phyloP scores from a whole-genome alignment of 2,329 filamentous ascomycete genomes.

The Hirsutella rhossiliensis region DNA sequence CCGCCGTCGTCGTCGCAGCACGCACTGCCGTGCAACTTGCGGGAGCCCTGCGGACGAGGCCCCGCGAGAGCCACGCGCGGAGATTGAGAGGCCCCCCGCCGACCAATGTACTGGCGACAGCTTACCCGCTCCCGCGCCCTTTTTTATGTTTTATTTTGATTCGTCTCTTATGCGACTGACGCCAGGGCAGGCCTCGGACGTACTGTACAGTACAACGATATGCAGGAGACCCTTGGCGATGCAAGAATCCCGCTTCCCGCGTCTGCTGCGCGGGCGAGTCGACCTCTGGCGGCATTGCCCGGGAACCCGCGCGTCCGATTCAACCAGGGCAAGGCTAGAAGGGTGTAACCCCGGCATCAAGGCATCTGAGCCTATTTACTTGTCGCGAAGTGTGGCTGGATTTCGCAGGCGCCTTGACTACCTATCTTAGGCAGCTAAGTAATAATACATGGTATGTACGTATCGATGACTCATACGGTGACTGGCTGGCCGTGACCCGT shows the following conservation, averaged over 20 bases:
- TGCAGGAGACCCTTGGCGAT: neutral
- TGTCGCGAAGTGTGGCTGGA: too few relatives aligned
- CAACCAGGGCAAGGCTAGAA: too few relatives aligned
- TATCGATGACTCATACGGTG: too few relatives aligned
- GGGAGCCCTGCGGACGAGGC: neutral
- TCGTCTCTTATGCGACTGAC: neutral
- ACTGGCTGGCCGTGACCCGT: too few relatives aligned
- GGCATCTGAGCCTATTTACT: too few relatives aligned
- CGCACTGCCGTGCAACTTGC: neutral
- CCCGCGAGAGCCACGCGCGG: neutral
- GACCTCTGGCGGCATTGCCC: neutral
- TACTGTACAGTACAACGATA: too few relatives aligned
- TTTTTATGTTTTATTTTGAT: too few relatives aligned
- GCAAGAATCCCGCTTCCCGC: neutral
- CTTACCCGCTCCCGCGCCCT: neutral
- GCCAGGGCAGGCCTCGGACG: neutral
- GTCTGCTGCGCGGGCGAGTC: neutral
- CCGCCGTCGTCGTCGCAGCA: neutral
- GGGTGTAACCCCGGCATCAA: too few relatives aligned
- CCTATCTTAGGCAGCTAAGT: too few relatives aligned
- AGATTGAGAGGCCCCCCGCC: neutral
- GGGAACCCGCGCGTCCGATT: neutral
- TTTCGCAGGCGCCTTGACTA: too few relatives aligned
- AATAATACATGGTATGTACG: too few relatives aligned
- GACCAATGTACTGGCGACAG: neutral